Conservation (phyloP, 768 basidiomycete species). For the Russula sp. region DNA sequence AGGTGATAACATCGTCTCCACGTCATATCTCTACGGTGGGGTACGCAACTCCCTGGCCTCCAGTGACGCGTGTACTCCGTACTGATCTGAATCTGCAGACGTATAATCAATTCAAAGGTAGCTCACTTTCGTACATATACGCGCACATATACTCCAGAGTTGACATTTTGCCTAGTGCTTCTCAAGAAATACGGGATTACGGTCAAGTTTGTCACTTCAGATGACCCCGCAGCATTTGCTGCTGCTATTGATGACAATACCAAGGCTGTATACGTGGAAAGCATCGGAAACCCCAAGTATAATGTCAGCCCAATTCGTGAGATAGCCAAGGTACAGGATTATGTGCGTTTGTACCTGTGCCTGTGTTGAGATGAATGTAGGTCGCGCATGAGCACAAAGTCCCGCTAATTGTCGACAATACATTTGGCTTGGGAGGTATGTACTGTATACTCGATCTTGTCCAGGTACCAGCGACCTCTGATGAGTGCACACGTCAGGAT, state of each 20-base stretch:
- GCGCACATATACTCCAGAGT: neutral
- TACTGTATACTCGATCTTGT: neutral
- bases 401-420: slow-evolving; percentile 77
- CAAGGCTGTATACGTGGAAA: slow-evolving; percentile 69
- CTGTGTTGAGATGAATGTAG: slow-evolving; percentile 26
- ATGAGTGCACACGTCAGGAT: slow-evolving; percentile 29
- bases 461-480: neutral
- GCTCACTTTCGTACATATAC: neutral
- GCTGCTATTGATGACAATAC: slow-evolving; percentile 71
- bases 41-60: slow-evolving; percentile 32
- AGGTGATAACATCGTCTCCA: slow-evolving; percentile 75
- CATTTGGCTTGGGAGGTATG: slow-evolving; percentile 61
- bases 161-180: slow-evolving; percentile 37
- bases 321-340: slow-evolving; percentile 48
- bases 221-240: slow-evolving; percentile 49
- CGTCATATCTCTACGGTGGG: slow-evolving; percentile 62
- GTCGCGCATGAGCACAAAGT: slow-evolving; percentile 65
- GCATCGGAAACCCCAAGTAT: slow-evolving; percentile 75
- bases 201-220: slow-evolving; percentile 53
- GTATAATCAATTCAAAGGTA: slow-evolving; percentile 68
- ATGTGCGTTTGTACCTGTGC: neutral
- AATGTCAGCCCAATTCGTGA: slow-evolving; percentile 58
- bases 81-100: slow-evolving; percentile 33
- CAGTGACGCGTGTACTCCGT: neutral
- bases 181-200: slow-evolving; percentile 62